Evolutionary conservation across 2,329 filamentous ascomycete species (phyloP).

Genomic region (Sporothrix sp.): DNA sequence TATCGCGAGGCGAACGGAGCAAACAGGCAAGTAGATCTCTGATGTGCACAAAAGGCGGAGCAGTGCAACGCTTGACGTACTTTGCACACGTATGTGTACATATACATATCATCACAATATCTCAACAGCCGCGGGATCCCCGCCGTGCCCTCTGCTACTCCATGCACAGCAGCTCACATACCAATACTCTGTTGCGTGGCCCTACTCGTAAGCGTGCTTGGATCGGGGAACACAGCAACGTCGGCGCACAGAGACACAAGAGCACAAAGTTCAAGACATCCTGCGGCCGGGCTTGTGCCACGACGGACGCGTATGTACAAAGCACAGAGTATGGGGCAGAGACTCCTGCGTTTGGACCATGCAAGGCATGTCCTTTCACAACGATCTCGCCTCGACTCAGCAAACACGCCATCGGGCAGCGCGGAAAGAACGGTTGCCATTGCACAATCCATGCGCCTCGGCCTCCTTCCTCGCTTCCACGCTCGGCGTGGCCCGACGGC

Average conservation of each 20-base stretch:
- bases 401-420: neutral
- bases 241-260: neutral
- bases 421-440: too few relatives aligned
- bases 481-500: constrained; percentile 3
- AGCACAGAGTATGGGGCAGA: neutral
- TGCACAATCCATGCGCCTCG: too few relatives aligned
- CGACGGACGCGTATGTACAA: too few relatives aligned
- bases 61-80: neutral
- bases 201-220: neutral
- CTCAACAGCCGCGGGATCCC: too few relatives aligned
- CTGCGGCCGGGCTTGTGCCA: neutral
- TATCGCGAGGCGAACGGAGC: neutral
- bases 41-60: too few relatives aligned
- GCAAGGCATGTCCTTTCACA: constrained; percentile 1
- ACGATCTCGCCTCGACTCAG: too few relatives aligned
- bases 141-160: constrained; percentile 1
- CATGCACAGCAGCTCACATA: constrained; percentile 2
- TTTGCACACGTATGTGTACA: too few relatives aligned
- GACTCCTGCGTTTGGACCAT: too few relatives aligned
- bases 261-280: neutral
- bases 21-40: neutral
- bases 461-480: neutral
- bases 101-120: too few relatives aligned
- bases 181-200: too few relatives aligned
- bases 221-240: neutral